Percentiles rank a stretch among this genome's conserved stretches.
phyloP scores from a whole-genome alignment of 192 early-diverging fungal species.

The Piromyces sp. region DNA sequence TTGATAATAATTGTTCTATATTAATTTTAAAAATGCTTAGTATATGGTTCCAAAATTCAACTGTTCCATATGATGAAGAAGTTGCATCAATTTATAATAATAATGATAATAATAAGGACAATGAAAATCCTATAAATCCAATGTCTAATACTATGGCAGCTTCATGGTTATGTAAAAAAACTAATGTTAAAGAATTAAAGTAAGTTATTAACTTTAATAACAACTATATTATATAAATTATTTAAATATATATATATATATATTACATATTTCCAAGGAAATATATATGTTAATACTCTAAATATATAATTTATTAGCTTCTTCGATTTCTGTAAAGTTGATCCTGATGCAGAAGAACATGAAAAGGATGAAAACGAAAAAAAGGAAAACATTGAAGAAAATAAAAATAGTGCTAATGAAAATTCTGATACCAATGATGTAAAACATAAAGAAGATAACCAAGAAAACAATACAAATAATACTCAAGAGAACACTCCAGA shows the following conservation, averaged over 20 bases:
- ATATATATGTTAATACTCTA: too few relatives aligned
- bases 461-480: too few relatives aligned
- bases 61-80: not conserved
- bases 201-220: not conserved
- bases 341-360: not conserved
- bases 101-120: not conserved
- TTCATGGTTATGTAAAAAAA: not conserved
- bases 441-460: not conserved
- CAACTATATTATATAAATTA: too few relatives aligned
- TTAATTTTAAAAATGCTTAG: slow-evolving; percentile 64
- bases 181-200: not conserved
- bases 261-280: too few relatives aligned
- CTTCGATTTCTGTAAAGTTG: not conserved
- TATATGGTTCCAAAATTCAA: slow-evolving; percentile 38
- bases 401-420: not conserved
- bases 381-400: not conserved
- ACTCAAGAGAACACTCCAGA: too few relatives aligned
- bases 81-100: not conserved
- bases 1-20: slow-evolving; percentile 69
- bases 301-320: not conserved
- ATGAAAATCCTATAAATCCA: not conserved
- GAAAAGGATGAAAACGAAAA: not conserved
- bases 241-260: too few relatives aligned
- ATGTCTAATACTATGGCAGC: slow-evolving; percentile 1
- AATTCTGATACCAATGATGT: not conserved